A percentile compares a stretch with the other conserved stretches of the same genome.
These are phyloP conservation scores for Luvunga scandens DNA, from an alignment of 345 rosid genomes.

Conservation along the genomic window DNA sequence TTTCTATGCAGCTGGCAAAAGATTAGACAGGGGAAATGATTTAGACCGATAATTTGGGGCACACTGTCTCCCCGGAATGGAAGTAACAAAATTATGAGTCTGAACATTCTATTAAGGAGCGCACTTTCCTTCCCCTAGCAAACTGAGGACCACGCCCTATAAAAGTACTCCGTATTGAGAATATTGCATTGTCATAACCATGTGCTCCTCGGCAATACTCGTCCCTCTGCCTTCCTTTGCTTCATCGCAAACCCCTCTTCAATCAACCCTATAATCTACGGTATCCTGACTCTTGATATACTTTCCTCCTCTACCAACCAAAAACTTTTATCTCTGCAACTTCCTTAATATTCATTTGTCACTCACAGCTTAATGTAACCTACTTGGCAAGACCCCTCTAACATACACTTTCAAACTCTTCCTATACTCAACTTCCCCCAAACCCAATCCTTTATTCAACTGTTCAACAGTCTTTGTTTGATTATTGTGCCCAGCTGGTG, in stretches of 20 bases:
- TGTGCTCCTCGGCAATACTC: slow-evolving; percentile 87
- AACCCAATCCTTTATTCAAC: slow-evolving; percentile 71
- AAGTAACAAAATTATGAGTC: slow-evolving; percentile 73
- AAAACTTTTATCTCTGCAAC: no score
- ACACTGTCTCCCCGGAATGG: slow-evolving; percentile 67
- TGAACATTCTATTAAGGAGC: slow-evolving; percentile 86
- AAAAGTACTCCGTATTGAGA: slow-evolving; percentile 89
- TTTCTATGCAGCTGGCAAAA: slow-evolving; percentile 33
- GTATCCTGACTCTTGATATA: slow-evolving; percentile 33
- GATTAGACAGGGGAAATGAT: slow-evolving; percentile 42
- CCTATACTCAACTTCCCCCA: slow-evolving; percentile 74
- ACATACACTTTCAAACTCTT: slow-evolving; percentile 65
- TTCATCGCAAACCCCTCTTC: slow-evolving; percentile 80
- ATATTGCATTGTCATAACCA: slow-evolving; percentile 81
- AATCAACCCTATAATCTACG: slow-evolving; percentile 68
- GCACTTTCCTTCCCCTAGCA: slow-evolving; percentile 66
- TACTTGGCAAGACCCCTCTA: slow-evolving; percentile 71
- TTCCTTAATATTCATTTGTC: slow-evolving; percentile 7
- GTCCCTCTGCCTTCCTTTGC: slow-evolving; percentile 42
- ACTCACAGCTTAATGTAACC: slow-evolving; percentile 68
- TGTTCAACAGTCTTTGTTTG: slow-evolving; percentile 52
- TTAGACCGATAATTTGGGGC: slow-evolving; percentile 76
- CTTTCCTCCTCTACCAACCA: no score
- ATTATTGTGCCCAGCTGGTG: slow-evolving; percentile 37
- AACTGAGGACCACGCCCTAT: slow-evolving; percentile 91